These are phyloP conservation scores for Basipetospora sp. DNA, from an alignment of 2,329 filamentous ascomycete genomes.

Conservation along the genomic window DNA sequence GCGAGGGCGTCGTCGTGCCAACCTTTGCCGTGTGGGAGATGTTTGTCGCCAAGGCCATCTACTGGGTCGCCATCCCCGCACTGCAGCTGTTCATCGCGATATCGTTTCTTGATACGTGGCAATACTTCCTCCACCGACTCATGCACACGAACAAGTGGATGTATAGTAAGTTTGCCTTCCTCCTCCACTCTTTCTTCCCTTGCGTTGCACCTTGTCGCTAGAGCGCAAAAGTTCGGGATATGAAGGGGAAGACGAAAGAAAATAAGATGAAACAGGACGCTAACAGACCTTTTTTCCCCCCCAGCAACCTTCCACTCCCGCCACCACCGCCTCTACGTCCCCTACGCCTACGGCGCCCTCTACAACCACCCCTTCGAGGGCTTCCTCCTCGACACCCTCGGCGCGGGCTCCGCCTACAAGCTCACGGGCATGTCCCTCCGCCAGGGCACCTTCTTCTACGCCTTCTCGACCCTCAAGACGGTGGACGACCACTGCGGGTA, in stretches of 20 bases:
- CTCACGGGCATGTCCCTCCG: constrained; percentile 67
- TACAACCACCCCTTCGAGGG: constrained; percentile 96
- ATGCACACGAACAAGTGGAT: constrained; percentile 98
- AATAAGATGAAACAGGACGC: too few species aligned
- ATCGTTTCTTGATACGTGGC: constrained; percentile 81
- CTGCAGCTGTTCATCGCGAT: constrained; percentile 65
- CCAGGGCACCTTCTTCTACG: constrained; percentile 82
- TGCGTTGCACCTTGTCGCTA: too few species aligned
- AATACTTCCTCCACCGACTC: constrained; percentile 88
- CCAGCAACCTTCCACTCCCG: constrained; percentile 78
- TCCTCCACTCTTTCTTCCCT: background rate
- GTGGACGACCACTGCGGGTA: constrained; percentile 97
- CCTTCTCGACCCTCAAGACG: constrained; percentile 80
- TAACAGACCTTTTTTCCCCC: constrained; percentile 23
- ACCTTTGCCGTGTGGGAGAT: constrained; percentile 79
- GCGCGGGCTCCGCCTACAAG: constrained; percentile 73
- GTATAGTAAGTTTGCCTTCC: constrained; percentile 53
- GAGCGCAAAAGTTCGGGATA: too few species aligned
- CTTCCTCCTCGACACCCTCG: constrained; percentile 81
- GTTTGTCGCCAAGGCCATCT: constrained; percentile 56
- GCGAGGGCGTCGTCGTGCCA: constrained; percentile 40
- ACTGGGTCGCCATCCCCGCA: constrained; percentile 61
- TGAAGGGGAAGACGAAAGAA: too few species aligned
- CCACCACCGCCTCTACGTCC: constrained; percentile 92
- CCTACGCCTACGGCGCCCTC: constrained; percentile 88